A percentile compares a stretch with the other conserved stretches of the same genome.
phyloP scores from a whole-genome alignment of 257 asterid genomes.

The Solanum paucissectum region DNA sequence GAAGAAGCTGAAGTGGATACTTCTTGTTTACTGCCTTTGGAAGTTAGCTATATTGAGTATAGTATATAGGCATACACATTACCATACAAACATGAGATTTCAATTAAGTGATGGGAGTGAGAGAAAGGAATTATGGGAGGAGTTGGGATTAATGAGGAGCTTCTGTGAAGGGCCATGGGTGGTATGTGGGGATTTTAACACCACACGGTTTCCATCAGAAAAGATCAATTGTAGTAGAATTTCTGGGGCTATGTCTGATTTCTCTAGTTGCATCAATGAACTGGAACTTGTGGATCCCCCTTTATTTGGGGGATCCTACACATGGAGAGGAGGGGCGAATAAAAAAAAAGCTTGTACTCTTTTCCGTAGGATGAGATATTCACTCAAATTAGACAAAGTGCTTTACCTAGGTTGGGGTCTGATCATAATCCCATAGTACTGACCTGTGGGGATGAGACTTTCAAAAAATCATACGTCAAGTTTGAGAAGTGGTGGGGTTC shows the following conservation, averaged over 20 bases:
- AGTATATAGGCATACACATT: not conserved
- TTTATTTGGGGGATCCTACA: not conserved
- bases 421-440: not conserved
- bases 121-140: not conserved
- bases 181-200: not conserved
- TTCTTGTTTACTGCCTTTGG: not conserved
- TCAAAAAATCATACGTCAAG: not conserved
- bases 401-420: not conserved
- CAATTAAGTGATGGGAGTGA: not conserved
- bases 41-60: not conserved
- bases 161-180: not conserved
- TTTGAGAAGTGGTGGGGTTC: not conserved
- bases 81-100: not conserved
- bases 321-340: not conserved
- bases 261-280: not conserved
- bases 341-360: not conserved
- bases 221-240: not conserved
- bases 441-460: not conserved
- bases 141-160: not conserved
- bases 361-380: not conserved
- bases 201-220: not conserved
- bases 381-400: not conserved
- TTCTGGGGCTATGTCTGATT: not conserved
- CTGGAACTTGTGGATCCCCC: not conserved
- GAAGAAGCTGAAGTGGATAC: not conserved